These are phyloP conservation scores for Sistotremastrum niveocremeum DNA, from an alignment of 768 basidiomycete species.

Conservation along the genomic window DNA sequence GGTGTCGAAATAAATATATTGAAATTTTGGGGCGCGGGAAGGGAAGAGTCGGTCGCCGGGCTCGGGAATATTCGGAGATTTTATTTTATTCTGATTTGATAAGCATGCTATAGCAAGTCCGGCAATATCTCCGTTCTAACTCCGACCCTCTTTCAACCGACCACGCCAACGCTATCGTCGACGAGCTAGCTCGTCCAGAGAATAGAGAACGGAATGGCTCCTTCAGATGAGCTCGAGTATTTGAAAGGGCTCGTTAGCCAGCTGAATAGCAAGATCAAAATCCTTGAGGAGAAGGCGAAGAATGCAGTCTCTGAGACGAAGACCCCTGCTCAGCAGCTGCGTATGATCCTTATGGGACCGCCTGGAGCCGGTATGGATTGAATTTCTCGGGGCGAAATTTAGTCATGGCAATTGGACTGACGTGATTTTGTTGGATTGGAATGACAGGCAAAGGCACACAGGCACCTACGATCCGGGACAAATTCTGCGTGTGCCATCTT, in stretches of 20 bases:
- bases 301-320: conserved; percentile 24
- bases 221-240: conserved; percentile 76
- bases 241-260: conserved; percentile 86
- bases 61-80: no score
- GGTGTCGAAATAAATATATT: no score
- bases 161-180: neutral
- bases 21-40: no score
- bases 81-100: no score
- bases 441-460: conserved; percentile 91
- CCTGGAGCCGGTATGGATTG: conserved; percentile 79
- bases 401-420: neutral
- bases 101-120: no score
- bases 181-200: neutral
- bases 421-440: conserved; percentile 1
- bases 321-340: conserved; percentile 64
- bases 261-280: conserved; percentile 78
- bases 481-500: conserved; percentile 95
- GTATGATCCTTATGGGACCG: conserved; percentile 90
- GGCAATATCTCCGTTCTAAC: no score
- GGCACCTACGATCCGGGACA: conserved; percentile 81
- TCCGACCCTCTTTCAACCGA: neutral
- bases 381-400: neutral
- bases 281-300: conserved; percentile 63
- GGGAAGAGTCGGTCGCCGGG: no score
- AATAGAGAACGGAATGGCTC: conserved; percentile 31